Conservation (phyloP, 768 basidiomycete genomes). For the Kwoniella heveanensis region DNA sequence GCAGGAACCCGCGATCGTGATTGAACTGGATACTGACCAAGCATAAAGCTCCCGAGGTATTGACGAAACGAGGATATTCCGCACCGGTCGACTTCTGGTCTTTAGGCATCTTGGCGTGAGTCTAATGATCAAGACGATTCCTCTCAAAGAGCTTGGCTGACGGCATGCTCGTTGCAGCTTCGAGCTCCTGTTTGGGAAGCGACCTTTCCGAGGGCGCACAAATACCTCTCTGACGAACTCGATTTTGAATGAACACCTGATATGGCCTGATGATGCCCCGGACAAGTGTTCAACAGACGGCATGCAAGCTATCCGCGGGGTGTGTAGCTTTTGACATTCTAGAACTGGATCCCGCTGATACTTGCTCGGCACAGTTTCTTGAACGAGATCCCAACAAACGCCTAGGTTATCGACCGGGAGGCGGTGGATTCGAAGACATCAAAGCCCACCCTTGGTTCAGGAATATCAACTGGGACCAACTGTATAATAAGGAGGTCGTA, state of each 20-base stretch:
- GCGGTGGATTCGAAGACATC: slow-evolving; percentile 78
- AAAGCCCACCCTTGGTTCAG: slow-evolving; percentile 82
- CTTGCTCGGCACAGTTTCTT: slow-evolving; percentile 65
- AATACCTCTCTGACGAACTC: slow-evolving; percentile 90
- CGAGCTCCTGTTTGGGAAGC: slow-evolving; percentile 85
- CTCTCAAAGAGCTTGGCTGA: slow-evolving; percentile 13
- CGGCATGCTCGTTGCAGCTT: slow-evolving; percentile 55
- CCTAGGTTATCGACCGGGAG: slow-evolving; percentile 73
- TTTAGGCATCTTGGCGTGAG: slow-evolving; percentile 80
- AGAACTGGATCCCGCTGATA: background rate
- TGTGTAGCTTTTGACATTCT: slow-evolving; percentile 58
- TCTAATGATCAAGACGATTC: too few relatives aligned
- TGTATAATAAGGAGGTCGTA: slow-evolving; percentile 66
- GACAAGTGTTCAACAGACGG: slow-evolving; percentile 75
- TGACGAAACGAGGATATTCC: slow-evolving; percentile 90
- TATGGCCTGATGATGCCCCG: slow-evolving; percentile 88
- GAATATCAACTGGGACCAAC: slow-evolving; percentile 73
- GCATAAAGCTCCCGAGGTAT: slow-evolving; percentile 76
- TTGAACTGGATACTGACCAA: too few relatives aligned
- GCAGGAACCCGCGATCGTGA: too few relatives aligned
- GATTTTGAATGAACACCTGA: slow-evolving; percentile 81
- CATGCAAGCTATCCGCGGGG: slow-evolving; percentile 75
- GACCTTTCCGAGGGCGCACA: slow-evolving; percentile 90
- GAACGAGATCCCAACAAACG: slow-evolving; percentile 81
- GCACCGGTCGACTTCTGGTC: slow-evolving; percentile 98